Base-by-base conservation (phyloP, 768 basidiomycete species). In the Boletus patriciae region DNA sequence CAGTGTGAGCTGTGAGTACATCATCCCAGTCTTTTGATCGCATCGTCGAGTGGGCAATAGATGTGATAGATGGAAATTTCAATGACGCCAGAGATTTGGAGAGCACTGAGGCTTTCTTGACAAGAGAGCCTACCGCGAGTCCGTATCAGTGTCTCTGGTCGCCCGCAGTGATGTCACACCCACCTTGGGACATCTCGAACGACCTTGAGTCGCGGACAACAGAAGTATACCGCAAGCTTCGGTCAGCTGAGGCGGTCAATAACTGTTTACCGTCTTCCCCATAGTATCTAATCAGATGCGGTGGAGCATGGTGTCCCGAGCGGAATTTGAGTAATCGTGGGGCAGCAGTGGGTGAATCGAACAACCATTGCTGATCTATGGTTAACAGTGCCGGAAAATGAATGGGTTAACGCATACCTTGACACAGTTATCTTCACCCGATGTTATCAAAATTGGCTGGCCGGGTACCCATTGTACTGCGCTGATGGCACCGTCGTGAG, bases 21-120 rank as follows among this genome's bases (percentile, higher is more conserved):
- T 98, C 94, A 66, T 98, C 96, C 97, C 97, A 99, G 60, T 99
- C 95, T 70, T 94, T 96, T 10, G 90, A 80, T 27, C 94, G 83
- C 1, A 87, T 78, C 1, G 85, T 80, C 1, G 93, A 94, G 70
- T 85, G 88, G 0, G 93, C 84, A 9, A 98, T 76, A 8, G 88
- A 78, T 2, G 84, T 86, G 33, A 97, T 80, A 0, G 92, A 80
- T 15, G 93, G 86, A 47, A 93, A 88, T 72, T 98, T 97, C 50
- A 98, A 80, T 0, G 86, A 87, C 3, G 87, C 80, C 8, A 94
- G 73, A 3, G 92, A 87, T 33, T 94, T 87, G 16, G 89, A 89
- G 9, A 94, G 77, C 0, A 80, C 78, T 0, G 84, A 82, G 2
- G 95, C 89, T 69, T 92, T 94, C 71, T 89, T 92, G 5, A 81